Percentiles rank a stretch among this genome's conserved stretches.
Conservation (phyloP, 495 filamentous ascomycete species). For the Trichocladium uniseriatum region DNA sequence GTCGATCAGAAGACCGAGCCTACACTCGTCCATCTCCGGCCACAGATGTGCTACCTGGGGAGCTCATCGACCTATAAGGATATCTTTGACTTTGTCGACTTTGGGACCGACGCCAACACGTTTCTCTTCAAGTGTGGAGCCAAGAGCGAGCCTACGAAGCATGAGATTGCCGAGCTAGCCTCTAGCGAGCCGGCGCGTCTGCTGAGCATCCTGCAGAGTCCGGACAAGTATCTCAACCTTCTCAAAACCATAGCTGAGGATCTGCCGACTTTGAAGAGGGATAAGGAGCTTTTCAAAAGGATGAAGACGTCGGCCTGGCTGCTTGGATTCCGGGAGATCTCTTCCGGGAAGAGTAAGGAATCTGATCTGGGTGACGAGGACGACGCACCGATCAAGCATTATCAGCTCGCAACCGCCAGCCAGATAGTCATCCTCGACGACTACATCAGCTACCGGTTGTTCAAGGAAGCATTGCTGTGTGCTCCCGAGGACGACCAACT, state of each 20-base stretch:
- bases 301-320: slow-evolving; percentile 72
- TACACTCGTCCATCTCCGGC: slow-evolving; percentile 41
- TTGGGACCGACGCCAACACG: slow-evolving; percentile 74
- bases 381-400: slow-evolving; percentile 64
- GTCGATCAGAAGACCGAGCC: slow-evolving; percentile 12
- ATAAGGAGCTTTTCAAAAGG: slow-evolving; percentile 63
- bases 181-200: slow-evolving; percentile 71
- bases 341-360: slow-evolving; percentile 35
- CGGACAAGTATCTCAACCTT: slow-evolving; percentile 77
- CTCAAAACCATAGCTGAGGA: slow-evolving; percentile 68
- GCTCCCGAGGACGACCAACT: slow-evolving; percentile 81
- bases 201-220: slow-evolving; percentile 63
- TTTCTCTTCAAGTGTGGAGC: slow-evolving; percentile 83
- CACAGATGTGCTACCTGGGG: slow-evolving; percentile 67
- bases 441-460: slow-evolving; percentile 71
- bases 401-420: slow-evolving; percentile 56
- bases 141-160: slow-evolving; percentile 77
- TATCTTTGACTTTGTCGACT: slow-evolving; percentile 95
- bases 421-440: slow-evolving; percentile 80
- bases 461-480: slow-evolving; percentile 68
- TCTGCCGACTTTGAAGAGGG: slow-evolving; percentile 56
- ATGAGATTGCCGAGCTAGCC: slow-evolving; percentile 70
- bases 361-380: slow-evolving; percentile 54
- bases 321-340: slow-evolving; percentile 67
- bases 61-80: slow-evolving; percentile 65